Base-by-base conservation (phyloP, 306 rosid genomes). In the Sesbania bispinosa region DNA sequence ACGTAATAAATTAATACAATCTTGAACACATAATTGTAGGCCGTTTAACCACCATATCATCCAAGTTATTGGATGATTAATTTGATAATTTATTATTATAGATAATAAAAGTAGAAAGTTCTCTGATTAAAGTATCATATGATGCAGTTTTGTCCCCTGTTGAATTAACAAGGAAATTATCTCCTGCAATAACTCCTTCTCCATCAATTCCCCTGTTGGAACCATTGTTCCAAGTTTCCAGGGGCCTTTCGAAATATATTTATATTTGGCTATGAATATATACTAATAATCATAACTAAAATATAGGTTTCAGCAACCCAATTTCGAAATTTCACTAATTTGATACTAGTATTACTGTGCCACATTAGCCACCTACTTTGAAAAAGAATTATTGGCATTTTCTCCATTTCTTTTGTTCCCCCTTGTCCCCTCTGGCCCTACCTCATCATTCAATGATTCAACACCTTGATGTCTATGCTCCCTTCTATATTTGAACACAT, bases 111-210 rank as follows among this genome's bases (percentile, higher is more conserved):
- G 3, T 6, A 35, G 6, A 33, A 67, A 36, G n/a, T 4, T 11
- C 30, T 9, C 19, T 19, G 13, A 55, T 29, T 4, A 5, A 71
- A 42, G 42, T 5, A 64, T 53, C 5, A 38, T 13, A 18, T 21
- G 19, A 32, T 19, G 21, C 16, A 10, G 2, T 38, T 39, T n/a
- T 38, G 7, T 24, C 19, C 39, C 15, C 1, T 14, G 3, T 19
- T n/a, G n/a, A n/a, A n/a, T n/a, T n/a, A n/a, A 16, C 45, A 11
- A 1, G 0, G 20, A 26, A 50, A 27, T 64, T 52, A 80, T 73
- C 86, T 80, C 76, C 74, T 80, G 79, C 86, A 82, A 80, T 81
- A 55, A 84, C 89, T 27, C 89, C 89, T 43, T 6, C 77, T 52
- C 87, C 86, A 54, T 50, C 73, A 32, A 79, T 46, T 7, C 82